Evolutionary conservation across 352 stramenopile genomes (phyloP), one percentile per base, ranked within the genome.

Genomic region (Pythium brachiatum): DNA sequence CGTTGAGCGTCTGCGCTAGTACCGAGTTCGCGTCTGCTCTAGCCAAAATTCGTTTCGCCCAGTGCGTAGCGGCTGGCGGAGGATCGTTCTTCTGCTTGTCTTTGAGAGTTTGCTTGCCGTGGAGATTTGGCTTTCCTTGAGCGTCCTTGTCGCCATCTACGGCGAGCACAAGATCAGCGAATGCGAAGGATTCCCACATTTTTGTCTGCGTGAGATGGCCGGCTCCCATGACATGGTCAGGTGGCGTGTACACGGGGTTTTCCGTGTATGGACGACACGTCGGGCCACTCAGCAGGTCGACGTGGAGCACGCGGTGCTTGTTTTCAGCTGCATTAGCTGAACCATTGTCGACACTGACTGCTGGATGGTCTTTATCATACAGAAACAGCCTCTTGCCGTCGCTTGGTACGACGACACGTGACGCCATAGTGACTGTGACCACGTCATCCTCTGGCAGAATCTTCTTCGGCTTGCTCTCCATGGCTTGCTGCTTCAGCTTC

Each of bases 371-470:
- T 31, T 81, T 87, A 55, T 89, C 81, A 55, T 88, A 75, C 47
- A 91, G 57, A 54, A 85, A 94, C 23, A 94, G 56, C 53, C 86
- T 90, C 47, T 87, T 86, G 11, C 85, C 85, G 46, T 94, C 85
- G 39, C 83, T 90, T 2, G 83, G 85, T 0, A 90, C 69, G 16
- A 94, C 38, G 3, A 82, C 62, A 23, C 85, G 79, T 2, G 81
- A 72, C 1, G 79, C 85, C 67, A 94, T 84, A 0, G 85, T 92
- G 25, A 94, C 80, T 12, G 90, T 68, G 3, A 90, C 65, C 6
- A 92, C 81, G 36, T 94, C 85, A 69, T 94, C 80, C 34, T 92
- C 83, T 2, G 83, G 77, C 3, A 75, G 69, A 20, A 74, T 53
- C 25, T 68, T 68, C 53, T 80, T 88, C 3, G 68, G 64, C 27